Evolutionary conservation across 805 yeast species (phyloP), one percentile per base, ranked within the genome.

Genomic region (Middelhovenomyces tepae): DNA sequence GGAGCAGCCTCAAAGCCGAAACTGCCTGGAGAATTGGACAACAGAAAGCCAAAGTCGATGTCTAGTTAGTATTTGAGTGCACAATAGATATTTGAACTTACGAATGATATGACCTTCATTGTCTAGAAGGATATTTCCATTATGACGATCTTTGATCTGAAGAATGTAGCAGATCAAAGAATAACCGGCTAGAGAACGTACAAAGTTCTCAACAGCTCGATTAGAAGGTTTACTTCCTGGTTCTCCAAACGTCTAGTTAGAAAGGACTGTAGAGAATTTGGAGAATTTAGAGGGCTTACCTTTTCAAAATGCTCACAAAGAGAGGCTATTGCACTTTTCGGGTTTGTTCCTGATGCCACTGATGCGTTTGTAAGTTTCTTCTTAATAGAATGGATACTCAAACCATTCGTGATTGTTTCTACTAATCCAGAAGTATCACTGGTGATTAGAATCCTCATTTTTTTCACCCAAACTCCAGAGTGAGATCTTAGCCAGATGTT

Each of bases 1-100:
- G 98, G 96, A 1, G 97, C 95, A 1, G 95, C 93, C 53, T 91
- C 99, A 54, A 91, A 87, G 0, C 96, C 95, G 36, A 91, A 86
- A 31, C 94, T 80, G 3, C 98, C 98, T 0, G 99, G 99, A 0
- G 96, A 79, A 51, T 91, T 89, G 0, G 95, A 84, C 2, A 89
- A 64, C 53, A 89, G 59, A 55, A 85, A 89, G 0, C 98, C 98
- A 62, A 91, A 91, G 59, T 91, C 98, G 46, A 91, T 91, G 56
- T n/a, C n/a, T n/a, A n/a, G n/a, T n/a, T n/a, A n/a, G n/a, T n/a
- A n/a, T n/a, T n/a, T n/a, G n/a, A n/a, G n/a, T 84, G 94, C 37
- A 23, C 8, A 11, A 10, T 2, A 11, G 21, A 17, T 14, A 36
- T 25, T 37, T 37, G n/a, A n/a, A n/a, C n/a, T n/a, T n/a, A n/a